These are phyloP conservation scores for Rhypophila decipiens DNA, from an alignment of 495 filamentous ascomycete genomes.

Conservation along the genomic window DNA sequence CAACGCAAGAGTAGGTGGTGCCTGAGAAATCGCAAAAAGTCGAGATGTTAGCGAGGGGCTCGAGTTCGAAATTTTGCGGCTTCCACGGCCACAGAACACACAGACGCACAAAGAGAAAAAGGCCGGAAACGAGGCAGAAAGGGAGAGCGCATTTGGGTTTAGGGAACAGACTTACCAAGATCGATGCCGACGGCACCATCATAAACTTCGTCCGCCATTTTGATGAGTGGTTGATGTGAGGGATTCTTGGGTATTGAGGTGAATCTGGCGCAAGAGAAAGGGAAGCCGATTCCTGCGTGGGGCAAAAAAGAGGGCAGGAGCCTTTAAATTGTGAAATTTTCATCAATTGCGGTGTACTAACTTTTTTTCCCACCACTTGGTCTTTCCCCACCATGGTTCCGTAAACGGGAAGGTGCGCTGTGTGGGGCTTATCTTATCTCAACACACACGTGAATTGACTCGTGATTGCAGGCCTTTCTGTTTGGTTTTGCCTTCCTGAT, in stretches of 20 bases:
- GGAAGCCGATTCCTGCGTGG: slow-evolving; percentile 25
- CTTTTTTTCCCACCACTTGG: slow-evolving; percentile 24
- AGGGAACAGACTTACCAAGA: slow-evolving; percentile 71
- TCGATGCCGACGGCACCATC: slow-evolving; percentile 99
- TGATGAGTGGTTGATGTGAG: slow-evolving; percentile 14
- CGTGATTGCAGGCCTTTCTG: too few relatives aligned
- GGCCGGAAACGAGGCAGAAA: background rate
- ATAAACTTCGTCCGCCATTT: slow-evolving; percentile 90
- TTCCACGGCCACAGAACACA: background rate
- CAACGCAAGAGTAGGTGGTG: slow-evolving; percentile 99
- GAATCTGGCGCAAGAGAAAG: slow-evolving; percentile 21
- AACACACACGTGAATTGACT: background rate
- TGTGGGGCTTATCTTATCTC: background rate
- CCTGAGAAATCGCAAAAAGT: slow-evolving; percentile 44
- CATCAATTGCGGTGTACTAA: slow-evolving; percentile 25
- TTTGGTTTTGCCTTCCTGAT: background rate
- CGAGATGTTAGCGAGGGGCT: slow-evolving; percentile 5
- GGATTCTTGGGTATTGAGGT: slow-evolving; percentile 14
- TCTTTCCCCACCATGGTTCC: slow-evolving; percentile 2
- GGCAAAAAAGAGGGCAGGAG: slow-evolving; percentile 19
- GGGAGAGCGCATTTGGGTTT: background rate
- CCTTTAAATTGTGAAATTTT: slow-evolving; percentile 28
- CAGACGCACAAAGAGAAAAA: background rate
- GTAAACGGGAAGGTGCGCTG: background rate
- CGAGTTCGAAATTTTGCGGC: background rate